Evolutionary conservation across 2,329 filamentous ascomycete genomes (phyloP), one percentile per base, ranked within the genome.

Genomic region (Coniochaeta pulveracea): DNA sequence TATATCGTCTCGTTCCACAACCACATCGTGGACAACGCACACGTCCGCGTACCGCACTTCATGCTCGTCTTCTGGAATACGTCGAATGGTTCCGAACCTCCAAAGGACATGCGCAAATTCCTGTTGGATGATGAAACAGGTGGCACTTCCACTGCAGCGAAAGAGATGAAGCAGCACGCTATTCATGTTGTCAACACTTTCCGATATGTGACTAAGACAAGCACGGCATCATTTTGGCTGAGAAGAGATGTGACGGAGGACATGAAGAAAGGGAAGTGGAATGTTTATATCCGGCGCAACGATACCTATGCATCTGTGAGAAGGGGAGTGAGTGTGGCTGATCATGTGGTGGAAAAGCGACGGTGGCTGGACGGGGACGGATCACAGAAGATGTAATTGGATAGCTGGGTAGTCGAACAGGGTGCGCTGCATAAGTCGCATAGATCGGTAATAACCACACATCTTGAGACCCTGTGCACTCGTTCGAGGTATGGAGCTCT

Each of bases 31-130:
- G 10, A 4, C 10, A 19, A 22, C 6, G 11, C 15, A 12, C 6
- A 31, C n/a, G 5, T 10, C 7, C 28, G 28, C 11, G 11, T 31
- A 7, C 28, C 28, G 3, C 28, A 31, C 11, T 31, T 31, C 11
- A 19, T 21, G 28, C 28, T 31, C n/a, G 16, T 31, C 4, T 31
- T 31, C 28, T 31, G 28, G 28, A 14, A n/a, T n/a, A 15, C 21
- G 8, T 8, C 28, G 11, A 15, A 22, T 17, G n/a, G 8, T 8
- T 5, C 12, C 18, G 10, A 10, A n/a, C 28, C 18, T 8, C 8
- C 4, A n/a, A 17, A 19, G 27, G 6, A 19, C 5, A 22, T 31
- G 18, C 19, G 28, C 18, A 11, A 14, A 17, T 4, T 21, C 17
- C 17, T 31, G 17, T 10, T 22, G 18, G 28, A 22, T 22, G 28